A percentile compares a stretch with the other conserved stretches of the same genome.
These are phyloP conservation scores for Globisporangium orthogonon DNA, from an alignment of 352 stramenopile genomes.

Conservation along the genomic window DNA sequence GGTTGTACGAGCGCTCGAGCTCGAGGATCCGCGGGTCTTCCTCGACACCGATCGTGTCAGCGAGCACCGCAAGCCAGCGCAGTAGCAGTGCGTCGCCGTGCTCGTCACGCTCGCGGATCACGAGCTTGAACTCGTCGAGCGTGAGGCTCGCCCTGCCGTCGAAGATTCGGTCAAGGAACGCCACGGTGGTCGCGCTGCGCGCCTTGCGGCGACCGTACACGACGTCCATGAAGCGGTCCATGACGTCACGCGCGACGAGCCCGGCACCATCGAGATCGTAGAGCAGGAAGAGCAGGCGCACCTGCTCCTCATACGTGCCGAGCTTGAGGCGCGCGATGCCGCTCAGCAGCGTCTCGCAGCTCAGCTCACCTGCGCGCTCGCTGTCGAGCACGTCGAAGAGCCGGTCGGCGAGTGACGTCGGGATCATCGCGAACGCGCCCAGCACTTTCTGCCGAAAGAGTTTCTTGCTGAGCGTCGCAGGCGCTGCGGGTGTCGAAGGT, in stretches of 20 bases:
- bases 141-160: constrained; percentile 28
- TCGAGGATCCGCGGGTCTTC: constrained; percentile 69
- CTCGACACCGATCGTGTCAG: constrained; percentile 53
- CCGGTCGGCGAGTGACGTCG: constrained; percentile 73
- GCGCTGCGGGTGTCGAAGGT: not conserved
- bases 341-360: constrained; percentile 50
- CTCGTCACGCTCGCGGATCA: constrained; percentile 49
- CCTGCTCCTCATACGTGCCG: constrained; percentile 61
- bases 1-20: constrained; percentile 76
- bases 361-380: constrained; percentile 58
- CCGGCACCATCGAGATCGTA: constrained; percentile 73
- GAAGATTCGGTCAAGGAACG: constrained; percentile 61
- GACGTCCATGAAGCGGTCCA: constrained; percentile 83
- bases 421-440: constrained; percentile 70
- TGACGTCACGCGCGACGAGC: constrained; percentile 55
- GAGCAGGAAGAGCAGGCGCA: constrained; percentile 76
- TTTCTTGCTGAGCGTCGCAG: constrained; percentile 45
- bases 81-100: constrained; percentile 48
- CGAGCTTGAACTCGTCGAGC: constrained; percentile 54
- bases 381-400: constrained; percentile 82
- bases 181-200: constrained; percentile 29
- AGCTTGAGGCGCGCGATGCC: constrained; percentile 74
- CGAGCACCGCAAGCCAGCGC: constrained; percentile 59
- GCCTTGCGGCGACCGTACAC: constrained; percentile 65
- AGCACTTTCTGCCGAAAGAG: constrained; percentile 79